phyloP scores from a whole-genome alignment of 1,284 basidiomycete genomes.

The Apiotrichum gamsii region DNA sequence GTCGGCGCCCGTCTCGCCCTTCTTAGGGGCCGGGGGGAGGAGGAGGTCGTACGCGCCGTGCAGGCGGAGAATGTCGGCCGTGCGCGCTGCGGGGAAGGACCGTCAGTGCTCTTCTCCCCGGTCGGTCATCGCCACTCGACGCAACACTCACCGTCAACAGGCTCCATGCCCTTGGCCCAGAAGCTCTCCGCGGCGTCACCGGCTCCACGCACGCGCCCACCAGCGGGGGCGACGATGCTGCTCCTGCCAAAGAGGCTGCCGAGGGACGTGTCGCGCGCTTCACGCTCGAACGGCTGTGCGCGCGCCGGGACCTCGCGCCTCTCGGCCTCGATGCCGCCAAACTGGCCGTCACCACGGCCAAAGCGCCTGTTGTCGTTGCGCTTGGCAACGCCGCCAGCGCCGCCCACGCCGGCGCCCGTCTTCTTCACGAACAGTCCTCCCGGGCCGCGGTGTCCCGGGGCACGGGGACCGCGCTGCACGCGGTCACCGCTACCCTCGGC shows the following conservation, averaged over 20 bases:
- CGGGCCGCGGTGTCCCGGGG: neutral
- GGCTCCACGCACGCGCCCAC: neutral
- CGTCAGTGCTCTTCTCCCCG: neutral
- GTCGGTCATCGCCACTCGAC: too few relatives aligned
- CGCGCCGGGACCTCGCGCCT: neutral
- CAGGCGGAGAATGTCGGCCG: conserved; percentile 18
- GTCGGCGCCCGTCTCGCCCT: neutral
- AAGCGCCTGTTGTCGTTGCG: neutral
- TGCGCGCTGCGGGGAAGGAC: conserved; percentile 13
- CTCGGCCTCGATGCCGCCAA: neutral
- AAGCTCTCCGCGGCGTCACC: neutral
- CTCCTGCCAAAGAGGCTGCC: conserved; percentile 3
- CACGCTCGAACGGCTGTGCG: neutral
- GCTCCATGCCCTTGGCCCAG: conserved; percentile 20
- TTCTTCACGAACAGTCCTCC: neutral
- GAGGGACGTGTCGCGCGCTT: neutral
- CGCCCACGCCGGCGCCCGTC: neutral
- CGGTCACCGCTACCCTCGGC: too few relatives aligned
- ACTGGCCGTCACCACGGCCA: neutral
- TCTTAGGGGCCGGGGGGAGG: conserved; percentile 4
- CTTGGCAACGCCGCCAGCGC: neutral
- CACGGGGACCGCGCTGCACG: too few relatives aligned
- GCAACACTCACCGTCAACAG: conserved; percentile 12
- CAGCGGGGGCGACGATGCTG: neutral
- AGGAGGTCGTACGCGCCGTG: conserved; percentile 21